Conservation (phyloP, 2,329 filamentous ascomycete genomes). For the Sclerotinia glacialis region DNA sequence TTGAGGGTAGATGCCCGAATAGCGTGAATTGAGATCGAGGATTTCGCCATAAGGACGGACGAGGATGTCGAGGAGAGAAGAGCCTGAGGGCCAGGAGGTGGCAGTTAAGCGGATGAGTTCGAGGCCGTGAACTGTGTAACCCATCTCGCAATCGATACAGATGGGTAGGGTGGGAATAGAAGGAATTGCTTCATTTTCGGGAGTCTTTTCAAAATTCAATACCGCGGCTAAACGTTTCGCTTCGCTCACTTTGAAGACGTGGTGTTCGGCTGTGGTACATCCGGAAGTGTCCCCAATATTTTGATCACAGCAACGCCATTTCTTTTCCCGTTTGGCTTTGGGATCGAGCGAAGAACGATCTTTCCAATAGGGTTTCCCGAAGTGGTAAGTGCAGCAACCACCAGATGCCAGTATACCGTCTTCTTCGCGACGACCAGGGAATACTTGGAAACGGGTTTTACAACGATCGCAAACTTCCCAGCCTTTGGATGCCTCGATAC, state of each 20-base stretch:
- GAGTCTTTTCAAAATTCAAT: conserved; percentile 78
- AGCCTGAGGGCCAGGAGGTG: conserved; percentile 78
- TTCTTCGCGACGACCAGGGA: conserved; percentile 74
- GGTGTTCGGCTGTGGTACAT: conserved; percentile 67
- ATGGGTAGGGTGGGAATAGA: conserved; percentile 56
- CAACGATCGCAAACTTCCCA: conserved; percentile 92
- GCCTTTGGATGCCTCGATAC: conserved; percentile 63
- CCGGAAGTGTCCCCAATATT: conserved; percentile 68
- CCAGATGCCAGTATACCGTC: conserved; percentile 75
- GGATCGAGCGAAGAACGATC: conserved; percentile 53
- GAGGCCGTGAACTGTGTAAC: conserved; percentile 82
- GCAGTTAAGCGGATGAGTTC: conserved; percentile 89
- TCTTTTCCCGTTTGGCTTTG: conserved; percentile 55
- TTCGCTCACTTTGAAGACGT: conserved; percentile 85
- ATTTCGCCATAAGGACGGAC: conserved; percentile 81
- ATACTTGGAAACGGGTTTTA: conserved; percentile 82
- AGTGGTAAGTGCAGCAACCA: conserved; percentile 78
- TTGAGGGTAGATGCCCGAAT: conserved; percentile 79
- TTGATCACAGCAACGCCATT: conserved; percentile 77
- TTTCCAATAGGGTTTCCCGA: conserved; percentile 62
- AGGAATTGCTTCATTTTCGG: conserved; percentile 55
- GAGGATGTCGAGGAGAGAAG: conserved; percentile 75
- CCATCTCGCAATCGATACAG: conserved; percentile 96
- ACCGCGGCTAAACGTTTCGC: conserved; percentile 72
- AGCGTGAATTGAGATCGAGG: conserved; percentile 87